These are phyloP conservation scores for Ogataea siamensis DNA, from an alignment of 805 yeast genomes.

Conservation along the genomic window DNA sequence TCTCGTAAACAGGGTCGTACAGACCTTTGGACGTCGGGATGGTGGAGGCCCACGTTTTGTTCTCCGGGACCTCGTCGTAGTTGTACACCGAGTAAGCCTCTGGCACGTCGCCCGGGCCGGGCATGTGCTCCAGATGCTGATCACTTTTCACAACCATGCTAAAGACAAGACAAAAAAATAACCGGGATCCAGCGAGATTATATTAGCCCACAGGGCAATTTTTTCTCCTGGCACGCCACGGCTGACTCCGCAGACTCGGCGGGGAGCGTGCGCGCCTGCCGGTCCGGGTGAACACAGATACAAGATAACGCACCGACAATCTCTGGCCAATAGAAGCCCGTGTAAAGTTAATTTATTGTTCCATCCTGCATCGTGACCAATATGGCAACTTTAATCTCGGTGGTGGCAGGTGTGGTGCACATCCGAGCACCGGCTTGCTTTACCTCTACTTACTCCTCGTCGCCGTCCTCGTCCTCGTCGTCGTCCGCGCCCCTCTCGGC, in stretches of 20 bases:
- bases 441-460: conserved; percentile 20
- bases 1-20: conserved; percentile 90
- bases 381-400: conserved; percentile 3
- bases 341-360: conserved; percentile 7
- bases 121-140: conserved; percentile 27
- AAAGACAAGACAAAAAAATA: conserved; percentile 7
- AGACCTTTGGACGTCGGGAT: conserved; percentile 85
- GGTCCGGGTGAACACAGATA: conserved; percentile 9
- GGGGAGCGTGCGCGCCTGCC: conserved; percentile 1
- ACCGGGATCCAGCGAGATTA: conserved; percentile 4
- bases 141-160: conserved; percentile 31
- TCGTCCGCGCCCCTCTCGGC: conserved; percentile 66
- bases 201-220: conserved; percentile 6
- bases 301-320: conserved; percentile 10
- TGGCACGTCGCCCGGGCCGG: conserved; percentile 19
- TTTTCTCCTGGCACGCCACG: conserved; percentile 5
- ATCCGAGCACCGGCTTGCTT: not conserved
- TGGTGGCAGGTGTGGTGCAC: not conserved
- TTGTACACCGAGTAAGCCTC: conserved; percentile 46
- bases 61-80: conserved; percentile 74
- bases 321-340: conserved; percentile 15
- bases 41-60: conserved; percentile 89
- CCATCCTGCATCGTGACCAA: conserved; percentile 5
- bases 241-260: conserved; percentile 10
- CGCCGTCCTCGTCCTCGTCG: conserved; percentile 48